Evolutionary conservation across 2,329 filamentous ascomycete genomes (phyloP), one percentile per base, ranked within the genome.

Genomic region (Grosmannia clavigera): DNA sequence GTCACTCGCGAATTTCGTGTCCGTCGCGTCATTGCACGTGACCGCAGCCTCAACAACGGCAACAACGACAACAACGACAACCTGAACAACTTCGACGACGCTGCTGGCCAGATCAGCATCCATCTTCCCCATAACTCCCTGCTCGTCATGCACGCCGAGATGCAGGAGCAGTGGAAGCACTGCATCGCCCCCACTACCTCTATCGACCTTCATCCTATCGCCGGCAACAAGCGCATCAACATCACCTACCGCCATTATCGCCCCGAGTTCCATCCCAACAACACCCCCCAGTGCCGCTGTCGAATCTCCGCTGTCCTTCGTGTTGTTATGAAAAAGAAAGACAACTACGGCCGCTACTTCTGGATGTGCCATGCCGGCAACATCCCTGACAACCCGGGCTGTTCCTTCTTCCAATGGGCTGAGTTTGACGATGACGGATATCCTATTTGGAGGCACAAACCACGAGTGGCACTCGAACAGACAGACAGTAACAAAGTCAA

Each of bases 91-190:
- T 9, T 68, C 68, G 75, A 81, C 1, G 86, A 94, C 64, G 78
- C 81, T 0, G 83, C 88, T 67, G 92, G 92, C 4, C 92, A 96
- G 69, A 92, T 97, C 61, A 85, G 90, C 1, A 94, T 97, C 52
- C 90, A 96, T 66, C 82, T 97, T 0, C 92, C 92, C 0, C 94
- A 97, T 72, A 97, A 97, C 71, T 95, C 90, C 0, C 80, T 97
- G 0, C 79, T 99, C 0, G 79, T 97, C 11, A 97, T 99, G 94
- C 92, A 97, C 68, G 92, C 92, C 0, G 90, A 95, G 69, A 97
- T 96, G 90, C 92, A 97, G 69, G 92, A 97, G 69, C 86, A 88
- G 69, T 97, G 91, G 91, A 97, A 96, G 71, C 94, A 99, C 71
- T 82, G 83, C 65, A 88, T 99, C 52, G 78, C 84, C 0, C 88